phyloP scores from a whole-genome alignment of 2,329 filamentous ascomycete genomes.

The Penicillium sp. region DNA sequence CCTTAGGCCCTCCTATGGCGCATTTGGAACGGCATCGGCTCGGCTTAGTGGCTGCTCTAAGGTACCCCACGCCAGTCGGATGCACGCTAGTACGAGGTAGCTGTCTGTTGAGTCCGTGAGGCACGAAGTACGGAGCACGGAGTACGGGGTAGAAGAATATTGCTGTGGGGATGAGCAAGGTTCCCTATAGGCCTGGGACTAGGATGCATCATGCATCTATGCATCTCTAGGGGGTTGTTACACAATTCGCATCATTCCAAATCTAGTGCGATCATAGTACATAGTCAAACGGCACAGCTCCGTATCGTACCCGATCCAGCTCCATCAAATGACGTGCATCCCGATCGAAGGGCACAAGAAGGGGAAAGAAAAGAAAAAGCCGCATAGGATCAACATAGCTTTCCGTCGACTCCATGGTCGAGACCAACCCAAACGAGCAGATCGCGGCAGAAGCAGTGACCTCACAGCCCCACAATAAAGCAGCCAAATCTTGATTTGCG shows the following conservation, averaged over 20 bases:
- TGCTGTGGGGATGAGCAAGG: neutral
- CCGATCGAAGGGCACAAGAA: neutral
- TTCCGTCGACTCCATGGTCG: too few relatives aligned
- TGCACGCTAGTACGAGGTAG: too few relatives aligned
- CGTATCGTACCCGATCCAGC: too few relatives aligned
- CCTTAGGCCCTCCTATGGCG: neutral
- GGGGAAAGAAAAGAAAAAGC: neutral
- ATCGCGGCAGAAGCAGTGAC: conserved; percentile 20
- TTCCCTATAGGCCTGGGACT: too few relatives aligned
- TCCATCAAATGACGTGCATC: neutral
- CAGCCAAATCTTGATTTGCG: conserved; percentile 19
- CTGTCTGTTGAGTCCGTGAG: neutral
- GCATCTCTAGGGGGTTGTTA: too few relatives aligned
- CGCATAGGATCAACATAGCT: neutral
- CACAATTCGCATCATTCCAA: too few relatives aligned
- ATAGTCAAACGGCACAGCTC: neutral
- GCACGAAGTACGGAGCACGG: neutral
- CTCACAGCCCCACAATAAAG: conserved; percentile 15
- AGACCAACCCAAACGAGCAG: neutral
- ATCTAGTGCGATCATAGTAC: neutral
- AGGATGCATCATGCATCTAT: too few relatives aligned
- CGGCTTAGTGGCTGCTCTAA: too few relatives aligned
- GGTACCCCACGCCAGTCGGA: too few relatives aligned
- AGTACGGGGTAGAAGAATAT: neutral
- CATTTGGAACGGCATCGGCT: conserved; percentile 1